A percentile compares a stretch with the other conserved stretches of the same genome.
Conservation (phyloP, 495 filamentous ascomycete species). For the Terfezia boudieri region DNA sequence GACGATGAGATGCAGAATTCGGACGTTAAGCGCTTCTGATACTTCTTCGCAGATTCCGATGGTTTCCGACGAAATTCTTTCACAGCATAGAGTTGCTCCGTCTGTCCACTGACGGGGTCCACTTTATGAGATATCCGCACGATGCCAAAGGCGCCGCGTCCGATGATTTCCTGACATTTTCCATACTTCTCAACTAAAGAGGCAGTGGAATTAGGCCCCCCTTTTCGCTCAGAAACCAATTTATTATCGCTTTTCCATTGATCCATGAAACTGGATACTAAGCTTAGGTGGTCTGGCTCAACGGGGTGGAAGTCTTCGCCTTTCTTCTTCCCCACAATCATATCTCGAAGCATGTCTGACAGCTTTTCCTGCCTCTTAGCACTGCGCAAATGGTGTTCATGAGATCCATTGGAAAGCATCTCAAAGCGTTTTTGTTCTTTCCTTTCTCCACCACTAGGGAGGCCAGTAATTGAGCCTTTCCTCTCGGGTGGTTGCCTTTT, state of each 20-base stretch:
- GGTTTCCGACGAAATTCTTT: constrained; percentile 94
- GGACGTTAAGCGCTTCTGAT: constrained; percentile 92
- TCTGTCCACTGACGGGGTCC: constrained; percentile 50
- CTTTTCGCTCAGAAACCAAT: constrained; percentile 52
- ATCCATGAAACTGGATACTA: constrained; percentile 92
- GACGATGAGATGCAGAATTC: constrained; percentile 99
- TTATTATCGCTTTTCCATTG: constrained; percentile 67
- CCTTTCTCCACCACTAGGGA: constrained; percentile 2
- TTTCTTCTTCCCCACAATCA: constrained; percentile 49
- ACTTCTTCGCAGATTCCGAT: constrained; percentile 84
- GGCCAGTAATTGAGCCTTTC: background rate
- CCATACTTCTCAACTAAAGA: constrained; percentile 92
- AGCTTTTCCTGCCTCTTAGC: constrained; percentile 86
- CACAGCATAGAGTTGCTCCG: constrained; percentile 86
- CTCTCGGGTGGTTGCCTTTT: background rate
- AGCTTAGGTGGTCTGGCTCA: constrained; percentile 57
- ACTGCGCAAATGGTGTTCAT: constrained; percentile 70
- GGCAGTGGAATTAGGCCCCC: constrained; percentile 49
- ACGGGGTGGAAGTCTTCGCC: constrained; percentile 43
- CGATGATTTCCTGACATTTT: constrained; percentile 94
- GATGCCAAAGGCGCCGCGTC: constrained; percentile 92
- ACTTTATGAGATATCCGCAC: constrained; percentile 97
- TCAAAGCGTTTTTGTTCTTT: constrained; percentile 35
- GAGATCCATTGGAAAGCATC: constrained; percentile 38
- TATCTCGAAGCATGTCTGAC: constrained; percentile 67